phyloP scores from a whole-genome alignment of 768 basidiomycete genomes.

The Amanita subjunquillea region DNA sequence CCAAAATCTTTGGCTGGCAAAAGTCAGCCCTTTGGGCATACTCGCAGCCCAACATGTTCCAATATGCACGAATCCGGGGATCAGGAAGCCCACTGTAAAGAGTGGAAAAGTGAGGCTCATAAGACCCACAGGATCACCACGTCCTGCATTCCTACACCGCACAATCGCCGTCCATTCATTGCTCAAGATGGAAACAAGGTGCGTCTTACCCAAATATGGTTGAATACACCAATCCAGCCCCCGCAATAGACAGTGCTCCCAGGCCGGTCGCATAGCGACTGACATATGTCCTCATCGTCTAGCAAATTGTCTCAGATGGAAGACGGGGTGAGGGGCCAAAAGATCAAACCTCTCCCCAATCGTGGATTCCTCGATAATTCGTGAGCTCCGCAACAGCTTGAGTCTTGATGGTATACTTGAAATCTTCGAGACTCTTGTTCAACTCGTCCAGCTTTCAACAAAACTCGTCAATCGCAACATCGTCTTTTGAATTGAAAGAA shows the following conservation, averaged over 20 bases:
- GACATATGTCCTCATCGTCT: background rate
- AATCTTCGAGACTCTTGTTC: background rate
- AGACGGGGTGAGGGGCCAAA: background rate
- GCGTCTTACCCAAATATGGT: conserved; percentile 15
- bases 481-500: background rate
- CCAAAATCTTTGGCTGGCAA: conserved; percentile 16
- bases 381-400: conserved; percentile 1
- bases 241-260: conserved; percentile 11
- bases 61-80: conserved; percentile 14
- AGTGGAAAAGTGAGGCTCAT: conserved; percentile 19
- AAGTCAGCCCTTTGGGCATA: conserved; percentile 12
- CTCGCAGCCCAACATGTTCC: conserved; percentile 12
- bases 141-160: conserved; percentile 7
- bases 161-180: background rate
- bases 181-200: background rate
- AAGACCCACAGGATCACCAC: conserved; percentile 14
- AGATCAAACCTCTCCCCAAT: conserved; percentile 1
- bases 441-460: background rate
- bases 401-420: background rate
- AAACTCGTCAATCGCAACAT: background rate
- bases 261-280: conserved; percentile 4
- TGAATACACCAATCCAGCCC: conserved; percentile 16
- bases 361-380: conserved; percentile 1
- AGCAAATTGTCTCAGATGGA: background rate
- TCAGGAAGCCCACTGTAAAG: conserved; percentile 15